phyloP scores from a whole-genome alignment of 1,139 yeast species.

The Kodamaea anthophila region DNA sequence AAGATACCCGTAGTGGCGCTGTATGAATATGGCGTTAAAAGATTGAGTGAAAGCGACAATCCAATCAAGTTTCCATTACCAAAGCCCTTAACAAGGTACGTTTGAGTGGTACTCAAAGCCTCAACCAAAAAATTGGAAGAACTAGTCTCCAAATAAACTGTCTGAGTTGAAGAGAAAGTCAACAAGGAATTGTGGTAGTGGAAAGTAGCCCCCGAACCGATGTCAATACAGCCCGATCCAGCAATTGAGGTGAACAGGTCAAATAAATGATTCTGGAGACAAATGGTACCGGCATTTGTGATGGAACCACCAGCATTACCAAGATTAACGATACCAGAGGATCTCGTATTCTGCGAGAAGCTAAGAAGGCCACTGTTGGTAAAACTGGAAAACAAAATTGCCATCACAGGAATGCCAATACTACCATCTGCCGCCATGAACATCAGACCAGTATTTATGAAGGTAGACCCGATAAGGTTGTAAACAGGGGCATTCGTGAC shows the following conservation, averaged over 20 bases:
- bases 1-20: constrained; percentile 13
- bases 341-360: constrained; percentile 18
- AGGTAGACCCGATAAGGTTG: constrained; percentile 15
- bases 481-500: constrained; percentile 16
- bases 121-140: constrained; percentile 11
- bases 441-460: constrained; percentile 25
- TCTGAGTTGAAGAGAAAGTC: constrained; percentile 9
- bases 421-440: constrained; percentile 22
- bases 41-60: constrained; percentile 13
- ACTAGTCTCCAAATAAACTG: constrained; percentile 10
- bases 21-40: constrained; percentile 10
- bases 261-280: constrained; percentile 11
- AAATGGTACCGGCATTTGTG: constrained; percentile 12
- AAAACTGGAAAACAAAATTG: constrained; percentile 19
- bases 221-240: constrained; percentile 14
- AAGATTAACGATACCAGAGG: constrained; percentile 14
- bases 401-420: constrained; percentile 15
- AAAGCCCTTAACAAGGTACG: constrained; percentile 23
- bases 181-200: constrained; percentile 9
- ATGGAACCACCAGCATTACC: constrained; percentile 18
- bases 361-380: constrained; percentile 22
- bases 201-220: constrained; percentile 9
- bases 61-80: constrained; percentile 26
- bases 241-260: constrained; percentile 11
- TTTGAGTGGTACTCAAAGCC: constrained; percentile 15